These are phyloP conservation scores for Iberis pinnata DNA, from an alignment of 345 rosid genomes.

Conservation along the genomic window DNA sequence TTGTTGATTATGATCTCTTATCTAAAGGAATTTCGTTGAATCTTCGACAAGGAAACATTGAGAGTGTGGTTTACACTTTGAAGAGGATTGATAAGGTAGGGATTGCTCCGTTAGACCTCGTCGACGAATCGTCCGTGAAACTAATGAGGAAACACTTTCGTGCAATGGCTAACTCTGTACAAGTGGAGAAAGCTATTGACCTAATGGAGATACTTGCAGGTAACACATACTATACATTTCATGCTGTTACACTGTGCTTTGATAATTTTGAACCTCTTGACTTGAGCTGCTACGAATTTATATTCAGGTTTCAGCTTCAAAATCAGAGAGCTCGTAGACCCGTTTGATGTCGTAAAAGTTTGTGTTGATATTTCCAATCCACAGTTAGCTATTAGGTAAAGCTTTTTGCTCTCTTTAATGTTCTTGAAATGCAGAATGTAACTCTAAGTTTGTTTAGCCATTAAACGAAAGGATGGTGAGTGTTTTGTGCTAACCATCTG, in stretches of 20 bases:
- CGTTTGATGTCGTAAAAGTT: constrained; percentile 42
- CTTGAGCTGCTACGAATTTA: constrained; percentile 16
- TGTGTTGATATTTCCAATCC: constrained; percentile 55
- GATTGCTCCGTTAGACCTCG: constrained; percentile 44
- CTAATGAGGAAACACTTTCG: constrained; percentile 48
- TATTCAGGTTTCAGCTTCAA: constrained; percentile 57
- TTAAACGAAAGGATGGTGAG: neutral
- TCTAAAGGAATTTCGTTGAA: constrained; percentile 46
- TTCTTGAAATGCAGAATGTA: constrained; percentile 8
- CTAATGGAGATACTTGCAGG: constrained; percentile 72
- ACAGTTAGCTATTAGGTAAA: constrained; percentile 63
- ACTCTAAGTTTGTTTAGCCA: neutral
- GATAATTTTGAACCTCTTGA: constrained; percentile 4
- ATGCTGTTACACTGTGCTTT: constrained; percentile 1
- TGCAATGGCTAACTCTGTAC: constrained; percentile 42
- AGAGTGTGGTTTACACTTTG: constrained; percentile 45
- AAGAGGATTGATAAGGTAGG: constrained; percentile 49
- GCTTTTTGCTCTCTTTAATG: constrained; percentile 3
- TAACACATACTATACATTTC: constrained; percentile 17
- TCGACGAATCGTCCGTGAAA: constrained; percentile 38
- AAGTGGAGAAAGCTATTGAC: constrained; percentile 46
- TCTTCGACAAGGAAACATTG: constrained; percentile 48
- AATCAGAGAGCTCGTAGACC: constrained; percentile 56
- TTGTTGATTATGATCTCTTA: constrained; percentile 37
- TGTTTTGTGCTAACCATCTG: constrained; percentile 16